These are phyloP conservation scores for Darksidea phi DNA, from an alignment of 495 filamentous ascomycete genomes.

Conservation along the genomic window DNA sequence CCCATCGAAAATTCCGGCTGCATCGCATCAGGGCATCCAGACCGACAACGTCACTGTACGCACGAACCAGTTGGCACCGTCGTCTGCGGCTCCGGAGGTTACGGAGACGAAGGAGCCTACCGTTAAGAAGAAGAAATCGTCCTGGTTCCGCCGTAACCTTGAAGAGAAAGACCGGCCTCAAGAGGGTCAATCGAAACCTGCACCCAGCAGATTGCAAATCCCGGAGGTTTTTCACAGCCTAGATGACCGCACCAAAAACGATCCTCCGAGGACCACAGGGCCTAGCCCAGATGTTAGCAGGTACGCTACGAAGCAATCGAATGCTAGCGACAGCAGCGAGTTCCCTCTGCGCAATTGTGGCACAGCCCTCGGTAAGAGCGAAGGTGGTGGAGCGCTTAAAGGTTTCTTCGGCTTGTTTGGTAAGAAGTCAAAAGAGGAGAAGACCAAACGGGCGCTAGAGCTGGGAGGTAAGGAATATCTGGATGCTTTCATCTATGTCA, in stretches of 20 bases:
- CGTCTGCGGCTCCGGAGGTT: slow-evolving; percentile 5
- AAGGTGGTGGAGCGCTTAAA: slow-evolving; percentile 13
- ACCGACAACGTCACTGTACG: slow-evolving; percentile 13
- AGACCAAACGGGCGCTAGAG: slow-evolving; percentile 15
- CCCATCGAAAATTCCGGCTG: slow-evolving; percentile 1
- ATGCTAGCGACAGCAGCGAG: slow-evolving; percentile 37
- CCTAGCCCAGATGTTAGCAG: slow-evolving; percentile 8
- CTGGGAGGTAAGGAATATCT: slow-evolving; percentile 27
- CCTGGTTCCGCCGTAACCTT: slow-evolving; percentile 40
- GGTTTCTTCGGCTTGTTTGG: slow-evolving; percentile 31
- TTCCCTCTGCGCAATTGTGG: slow-evolving; percentile 40
- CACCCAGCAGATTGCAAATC: slow-evolving; percentile 19
- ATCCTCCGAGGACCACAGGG: not conserved
- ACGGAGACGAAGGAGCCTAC: slow-evolving; percentile 22
- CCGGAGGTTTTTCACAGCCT: slow-evolving; percentile 32
- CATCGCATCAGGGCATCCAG: slow-evolving; percentile 18
- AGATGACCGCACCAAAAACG: slow-evolving; percentile 36
- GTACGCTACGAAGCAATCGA: slow-evolving; percentile 19
- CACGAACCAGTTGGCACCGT: not conserved
- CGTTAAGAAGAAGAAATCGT: slow-evolving; percentile 43
- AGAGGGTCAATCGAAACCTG: slow-evolving; percentile 16
- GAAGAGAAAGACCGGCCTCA: slow-evolving; percentile 26
- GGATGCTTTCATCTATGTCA: not conserved
- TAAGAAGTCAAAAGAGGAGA: slow-evolving; percentile 34
- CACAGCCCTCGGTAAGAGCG: slow-evolving; percentile 27